Base-by-base conservation (phyloP, 768 basidiomycete species). In the Leccinum barrowsii region DNA sequence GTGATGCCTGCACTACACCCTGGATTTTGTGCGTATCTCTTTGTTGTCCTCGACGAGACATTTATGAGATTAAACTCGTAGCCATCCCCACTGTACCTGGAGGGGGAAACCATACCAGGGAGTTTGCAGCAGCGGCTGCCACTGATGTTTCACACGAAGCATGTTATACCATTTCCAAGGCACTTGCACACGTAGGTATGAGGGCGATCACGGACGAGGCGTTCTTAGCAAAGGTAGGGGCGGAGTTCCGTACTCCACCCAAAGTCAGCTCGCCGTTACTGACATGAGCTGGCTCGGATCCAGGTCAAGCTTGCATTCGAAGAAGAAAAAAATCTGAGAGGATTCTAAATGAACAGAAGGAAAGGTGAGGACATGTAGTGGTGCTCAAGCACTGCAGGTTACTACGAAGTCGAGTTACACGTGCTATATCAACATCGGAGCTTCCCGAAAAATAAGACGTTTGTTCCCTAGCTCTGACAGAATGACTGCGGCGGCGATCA, bases 101-200 rank as follows among this genome's bases (percentile, higher is more conserved):
- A 62, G 91, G 90, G 11, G 90, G 90, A 7, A 92, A 92, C 65
- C 92, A 93, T 63, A 92, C 92, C 0, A 74, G 73, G 2, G 84
- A 75, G 12, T 93, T 93, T 67, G 74, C 82, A n/a, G 72, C 81
- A 19, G 75, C 89, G 0, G 89, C 89, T 0, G 77, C 82, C 0
- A 86, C 83, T 0, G 68, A 75, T 3, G 75, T 73, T 28, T 83
- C 90, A 0, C 92, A 92, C 60, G 75, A 83, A 26, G 87, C 85
- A 5, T 85, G 83, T 60, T 71, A 92, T 51, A 79, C 83, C 56
- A 78, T 90, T 4, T 82, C 85, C 21, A 89, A 88, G 64, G 86
- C 84, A 5, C 78, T 93, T 12, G 89, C 91, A 2, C 80, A 82
- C 13, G 82, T 83, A 1, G 92, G 87, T 1, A 75, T 90, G 26